A percentile compares a stretch with the other conserved stretches of the same genome.
Conservation (phyloP, 805 yeast genomes). For the Ogataea henricii region DNA sequence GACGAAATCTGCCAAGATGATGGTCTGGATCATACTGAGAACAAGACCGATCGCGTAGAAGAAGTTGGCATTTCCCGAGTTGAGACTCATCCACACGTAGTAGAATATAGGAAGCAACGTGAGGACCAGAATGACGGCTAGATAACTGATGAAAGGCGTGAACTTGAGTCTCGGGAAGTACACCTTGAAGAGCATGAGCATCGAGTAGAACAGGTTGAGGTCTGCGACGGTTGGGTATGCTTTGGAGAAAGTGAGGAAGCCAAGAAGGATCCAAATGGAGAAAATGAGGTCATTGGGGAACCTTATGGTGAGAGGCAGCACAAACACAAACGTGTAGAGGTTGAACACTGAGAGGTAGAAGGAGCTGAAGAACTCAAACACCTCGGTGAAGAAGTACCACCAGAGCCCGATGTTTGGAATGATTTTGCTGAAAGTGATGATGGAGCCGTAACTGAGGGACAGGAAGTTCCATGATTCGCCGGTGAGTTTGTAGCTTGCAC, state of each 20-base stretch:
- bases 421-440: constrained; percentile 64
- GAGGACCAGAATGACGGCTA: constrained; percentile 36
- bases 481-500: constrained; percentile 42
- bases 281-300: constrained; percentile 42
- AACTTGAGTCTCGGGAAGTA: constrained; percentile 31
- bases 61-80: constrained; percentile 95
- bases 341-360: constrained; percentile 87
- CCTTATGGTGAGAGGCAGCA: constrained; percentile 74
- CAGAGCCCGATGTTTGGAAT: constrained; percentile 92
- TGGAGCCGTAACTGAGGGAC: constrained; percentile 56
- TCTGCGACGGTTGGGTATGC: constrained; percentile 89
- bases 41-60: constrained; percentile 91
- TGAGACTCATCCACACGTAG: constrained; percentile 90
- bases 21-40: constrained; percentile 68
- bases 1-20: constrained; percentile 70
- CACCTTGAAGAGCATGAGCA: constrained; percentile 33
- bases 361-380: constrained; percentile 84
- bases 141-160: constrained; percentile 30
- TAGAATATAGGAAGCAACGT: constrained; percentile 85
- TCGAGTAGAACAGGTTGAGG: constrained; percentile 44
- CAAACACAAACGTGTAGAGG: constrained; percentile 63
- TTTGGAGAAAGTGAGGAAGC: constrained; percentile 60
- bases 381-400: constrained; percentile 98
- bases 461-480: constrained; percentile 47
- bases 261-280: constrained; percentile 43